Base-by-base conservation (phyloP, 2,329 filamentous ascomycete genomes). In the Penicillium sp. region DNA sequence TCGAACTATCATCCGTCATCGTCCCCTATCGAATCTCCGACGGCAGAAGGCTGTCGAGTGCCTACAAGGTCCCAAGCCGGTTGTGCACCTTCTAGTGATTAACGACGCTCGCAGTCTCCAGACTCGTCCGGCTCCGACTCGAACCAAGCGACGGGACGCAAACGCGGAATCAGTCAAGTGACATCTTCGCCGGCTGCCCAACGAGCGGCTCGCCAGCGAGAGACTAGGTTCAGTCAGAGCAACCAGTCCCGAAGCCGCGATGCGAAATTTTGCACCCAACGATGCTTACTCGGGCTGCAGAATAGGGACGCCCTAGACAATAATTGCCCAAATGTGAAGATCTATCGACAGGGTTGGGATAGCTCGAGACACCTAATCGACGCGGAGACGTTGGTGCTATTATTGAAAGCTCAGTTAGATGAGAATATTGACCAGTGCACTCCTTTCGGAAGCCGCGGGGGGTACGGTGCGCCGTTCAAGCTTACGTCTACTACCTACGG, bases 391-490 rank as follows among this genome's bases (percentile, higher is more conserved):
- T 47, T 65, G 27, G 49, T 66, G 27, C 37, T 34, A 8, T 37
- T 48, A 26, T 13, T 64, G 3, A 64, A 64, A 27, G 24, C 39
- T 27, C 57, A 66, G 49, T 49, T 66, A 0, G 58, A 64, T 44
- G 32, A 60, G 36, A 46, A 63, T 12, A 46, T 66, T 33, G 56
- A 63, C 37, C 50, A 53, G 32, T 63, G 56, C 43, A 60, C 49
- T 0, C 60, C 61, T n/a, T n/a, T n/a, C n/a, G n/a, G n/a, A n/a
- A n/a, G n/a, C n/a, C n/a, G 55, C 45, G 60, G 63, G 7, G 11
- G 55, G 27, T 63, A 50, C n/a, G 60, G 63, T 5, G 58, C 56
- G 5, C 57, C 55, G 4, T 65, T 66, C 49, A 66, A 64, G 46
- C 45, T 66, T 26, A 58, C 58, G 9, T 63, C 50, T 46, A 28